A percentile compares a stretch with the other conserved stretches of the same genome.
Conservation (phyloP, 1,139 yeast genomes). For the Spathaspora sp. region DNA sequence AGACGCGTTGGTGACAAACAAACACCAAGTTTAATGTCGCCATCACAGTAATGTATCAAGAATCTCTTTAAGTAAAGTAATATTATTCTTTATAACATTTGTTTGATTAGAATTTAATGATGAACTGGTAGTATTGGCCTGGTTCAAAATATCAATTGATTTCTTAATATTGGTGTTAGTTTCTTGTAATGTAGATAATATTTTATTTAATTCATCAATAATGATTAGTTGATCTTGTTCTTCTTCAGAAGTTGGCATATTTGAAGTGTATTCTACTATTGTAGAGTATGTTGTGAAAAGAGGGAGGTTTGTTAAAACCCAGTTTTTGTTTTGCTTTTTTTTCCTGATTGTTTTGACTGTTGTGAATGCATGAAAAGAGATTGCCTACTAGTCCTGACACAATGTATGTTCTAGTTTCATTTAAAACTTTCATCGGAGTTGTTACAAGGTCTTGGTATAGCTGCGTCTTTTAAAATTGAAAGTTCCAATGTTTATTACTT, state of each 20-base stretch:
- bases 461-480: no score
- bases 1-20: background rate
- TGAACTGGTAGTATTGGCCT: constrained; percentile 7
- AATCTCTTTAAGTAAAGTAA: constrained; percentile 9
- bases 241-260: background rate
- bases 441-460: no score
- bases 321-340: background rate
- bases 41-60: constrained; percentile 3
- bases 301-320: background rate
- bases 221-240: constrained; percentile 22
- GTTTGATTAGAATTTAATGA: constrained; percentile 8
- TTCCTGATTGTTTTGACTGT: background rate
- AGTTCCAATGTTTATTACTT: background rate
- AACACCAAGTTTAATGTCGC: background rate
- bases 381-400: no score
- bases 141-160: constrained; percentile 21
- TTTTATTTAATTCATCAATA: constrained; percentile 33
- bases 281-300: background rate
- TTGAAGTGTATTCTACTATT: background rate
- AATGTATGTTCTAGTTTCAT: no score
- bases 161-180: constrained; percentile 29
- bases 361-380: no score
- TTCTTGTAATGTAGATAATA: constrained; percentile 29
- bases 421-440: no score
- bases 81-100: constrained; percentile 11